Conservation (phyloP, 352 stramenopile genomes). For the Globisporangium iwayamae region DNA sequence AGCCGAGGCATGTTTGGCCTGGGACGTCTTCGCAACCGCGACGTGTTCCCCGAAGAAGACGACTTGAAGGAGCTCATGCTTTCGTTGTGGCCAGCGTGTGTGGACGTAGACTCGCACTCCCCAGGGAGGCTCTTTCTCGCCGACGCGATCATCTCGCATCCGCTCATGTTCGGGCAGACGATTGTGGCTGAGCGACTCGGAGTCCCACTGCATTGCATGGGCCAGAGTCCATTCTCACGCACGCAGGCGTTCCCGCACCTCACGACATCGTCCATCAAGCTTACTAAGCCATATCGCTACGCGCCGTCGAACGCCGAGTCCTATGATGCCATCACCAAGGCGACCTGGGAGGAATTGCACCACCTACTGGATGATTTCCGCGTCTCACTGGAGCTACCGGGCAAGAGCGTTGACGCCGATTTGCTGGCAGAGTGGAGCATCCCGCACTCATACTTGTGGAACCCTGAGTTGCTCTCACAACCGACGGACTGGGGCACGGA, state of each 20-base stretch:
- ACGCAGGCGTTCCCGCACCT: conserved; percentile 61
- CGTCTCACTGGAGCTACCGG: conserved; percentile 37
- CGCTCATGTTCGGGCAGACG: conserved; percentile 55
- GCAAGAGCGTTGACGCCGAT: conserved; percentile 36
- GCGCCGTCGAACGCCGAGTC: conserved; percentile 40
- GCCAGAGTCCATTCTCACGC: conserved; percentile 39
- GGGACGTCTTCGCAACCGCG: conserved; percentile 29
- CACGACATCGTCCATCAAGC: conserved; percentile 27
- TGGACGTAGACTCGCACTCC: conserved; percentile 37
- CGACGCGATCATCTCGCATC: conserved; percentile 67
- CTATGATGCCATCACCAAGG: conserved; percentile 48
- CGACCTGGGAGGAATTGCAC: conserved; percentile 42
- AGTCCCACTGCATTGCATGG: conserved; percentile 69
- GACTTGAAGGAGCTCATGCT: conserved; percentile 55
- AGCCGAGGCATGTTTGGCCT: conserved; percentile 11
- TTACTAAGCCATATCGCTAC: conserved; percentile 46
- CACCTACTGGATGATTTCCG: conserved; percentile 64
- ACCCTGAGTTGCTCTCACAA: conserved; percentile 45
- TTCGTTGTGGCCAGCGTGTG: conserved; percentile 55
- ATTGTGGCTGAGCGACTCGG: conserved; percentile 68
- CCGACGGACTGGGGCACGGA: conserved; percentile 63
- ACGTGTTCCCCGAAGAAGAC: conserved; percentile 38
- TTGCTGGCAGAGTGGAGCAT: conserved; percentile 51
- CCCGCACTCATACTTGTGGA: conserved; percentile 77
- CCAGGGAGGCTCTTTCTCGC: conserved; percentile 53